A percentile compares a stretch with the other conserved stretches of the same genome.
Evolutionary conservation across 495 filamentous ascomycete species (phyloP).

Genomic region (Staphylotrichum tortipilum): DNA sequence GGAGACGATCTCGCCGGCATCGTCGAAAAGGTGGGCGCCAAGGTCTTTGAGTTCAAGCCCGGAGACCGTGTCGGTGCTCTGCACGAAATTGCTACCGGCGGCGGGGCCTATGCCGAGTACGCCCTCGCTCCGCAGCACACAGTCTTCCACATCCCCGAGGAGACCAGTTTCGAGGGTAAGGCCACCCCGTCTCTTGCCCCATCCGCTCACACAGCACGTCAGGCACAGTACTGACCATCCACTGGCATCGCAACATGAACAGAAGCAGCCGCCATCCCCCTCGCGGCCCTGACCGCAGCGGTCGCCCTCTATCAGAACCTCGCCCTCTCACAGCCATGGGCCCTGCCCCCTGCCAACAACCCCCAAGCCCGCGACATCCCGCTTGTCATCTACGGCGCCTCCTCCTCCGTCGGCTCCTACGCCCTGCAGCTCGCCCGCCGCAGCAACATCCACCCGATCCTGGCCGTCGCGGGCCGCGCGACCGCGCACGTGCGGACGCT

Average conservation of each 20-base stretch:
- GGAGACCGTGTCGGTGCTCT: constrained; percentile 67
- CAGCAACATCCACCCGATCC: constrained; percentile 66
- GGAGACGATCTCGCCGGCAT: constrained; percentile 70
- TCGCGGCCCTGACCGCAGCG: constrained; percentile 68
- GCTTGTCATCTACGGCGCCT: constrained; percentile 53
- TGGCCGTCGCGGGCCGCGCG: constrained; percentile 57
- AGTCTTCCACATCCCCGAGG: constrained; percentile 60
- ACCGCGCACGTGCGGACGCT: constrained; percentile 47
- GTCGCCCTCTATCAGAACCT: constrained; percentile 53
- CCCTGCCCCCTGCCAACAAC: constrained; percentile 28
- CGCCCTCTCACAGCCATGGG: constrained; percentile 58
- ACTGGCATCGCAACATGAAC: constrained; percentile 6
- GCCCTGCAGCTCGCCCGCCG: constrained; percentile 57
- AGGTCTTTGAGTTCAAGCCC: constrained; percentile 53
- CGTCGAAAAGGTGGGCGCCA: constrained; percentile 52
- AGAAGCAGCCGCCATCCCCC: constrained; percentile 63
- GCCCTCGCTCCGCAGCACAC: constrained; percentile 54
- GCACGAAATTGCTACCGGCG: constrained; percentile 45
- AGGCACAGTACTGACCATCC: not conserved
- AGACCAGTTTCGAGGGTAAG: constrained; percentile 58
- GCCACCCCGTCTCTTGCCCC: not conserved
- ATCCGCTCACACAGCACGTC: not conserved
- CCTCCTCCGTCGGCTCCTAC: constrained; percentile 59
- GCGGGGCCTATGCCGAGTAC: constrained; percentile 66
- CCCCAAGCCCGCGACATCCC: constrained; percentile 38